A percentile compares a stretch with the other conserved stretches of the same genome.
phyloP scores from a whole-genome alignment of 1,284 basidiomycete genomes.

The Takashimella koratensis region DNA sequence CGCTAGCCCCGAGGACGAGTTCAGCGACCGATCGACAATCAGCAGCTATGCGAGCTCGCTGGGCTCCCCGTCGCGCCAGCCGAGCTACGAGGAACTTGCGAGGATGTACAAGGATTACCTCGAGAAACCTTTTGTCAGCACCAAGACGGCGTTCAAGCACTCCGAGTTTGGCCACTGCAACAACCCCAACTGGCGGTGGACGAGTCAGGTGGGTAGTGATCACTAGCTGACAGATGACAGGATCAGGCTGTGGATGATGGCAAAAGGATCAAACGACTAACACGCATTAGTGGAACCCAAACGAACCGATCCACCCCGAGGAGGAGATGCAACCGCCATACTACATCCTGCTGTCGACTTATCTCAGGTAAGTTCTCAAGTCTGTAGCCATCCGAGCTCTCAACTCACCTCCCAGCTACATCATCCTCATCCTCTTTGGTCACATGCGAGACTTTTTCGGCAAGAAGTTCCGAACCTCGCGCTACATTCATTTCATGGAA shows the following conservation, averaged over 20 bases:
- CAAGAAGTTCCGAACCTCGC: constrained; percentile 69
- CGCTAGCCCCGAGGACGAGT: constrained; percentile 25
- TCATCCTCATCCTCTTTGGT: constrained; percentile 82
- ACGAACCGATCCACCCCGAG: constrained; percentile 51
- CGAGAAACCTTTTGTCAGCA: constrained; percentile 36
- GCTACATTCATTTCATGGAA: constrained; percentile 78
- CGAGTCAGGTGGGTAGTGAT: constrained; percentile 44
- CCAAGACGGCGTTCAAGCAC: constrained; percentile 42
- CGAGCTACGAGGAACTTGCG: constrained; percentile 26
- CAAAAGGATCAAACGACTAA: neutral
- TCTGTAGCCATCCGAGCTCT: neutral
- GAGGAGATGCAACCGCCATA: constrained; percentile 79
- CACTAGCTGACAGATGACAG: too few relatives aligned
- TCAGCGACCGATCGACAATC: constrained; percentile 38
- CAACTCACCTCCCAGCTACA: constrained; percentile 64
- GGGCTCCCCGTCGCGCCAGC: constrained; percentile 8
- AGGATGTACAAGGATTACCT: constrained; percentile 42
- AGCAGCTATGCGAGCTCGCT: constrained; percentile 36
- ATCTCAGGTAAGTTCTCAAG: constrained; percentile 58
- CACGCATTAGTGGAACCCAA: constrained; percentile 47
- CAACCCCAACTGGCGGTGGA: constrained; percentile 48
- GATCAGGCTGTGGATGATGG: too few relatives aligned
- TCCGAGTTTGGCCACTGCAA: constrained; percentile 47
- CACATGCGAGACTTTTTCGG: constrained; percentile 95
- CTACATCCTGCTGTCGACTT: constrained; percentile 86